These are phyloP conservation scores for Acacia confusa DNA, from an alignment of 306 rosid species.

Conservation along the genomic window DNA sequence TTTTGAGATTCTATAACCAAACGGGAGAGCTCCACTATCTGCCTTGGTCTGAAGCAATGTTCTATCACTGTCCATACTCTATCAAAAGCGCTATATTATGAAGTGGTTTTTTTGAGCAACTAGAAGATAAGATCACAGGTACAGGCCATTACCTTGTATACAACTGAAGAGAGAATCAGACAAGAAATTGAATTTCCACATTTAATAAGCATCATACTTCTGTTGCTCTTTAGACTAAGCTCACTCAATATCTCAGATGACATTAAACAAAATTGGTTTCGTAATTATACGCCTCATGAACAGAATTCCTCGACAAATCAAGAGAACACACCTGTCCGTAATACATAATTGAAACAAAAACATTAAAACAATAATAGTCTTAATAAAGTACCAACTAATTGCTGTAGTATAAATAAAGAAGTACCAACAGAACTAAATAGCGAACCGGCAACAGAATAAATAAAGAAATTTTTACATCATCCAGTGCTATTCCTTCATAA, in stretches of 20 bases:
- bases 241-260: neutral
- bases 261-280: neutral
- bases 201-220: conserved; percentile 16
- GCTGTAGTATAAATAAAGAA: neutral
- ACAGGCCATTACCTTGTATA: conserved; percentile 32
- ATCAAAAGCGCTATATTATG: neutral
- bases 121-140: neutral
- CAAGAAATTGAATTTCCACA: conserved; percentile 18
- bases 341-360: neutral
- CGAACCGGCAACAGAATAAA: neutral
- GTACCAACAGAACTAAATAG: no score
- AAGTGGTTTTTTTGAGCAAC: neutral
- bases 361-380: neutral
- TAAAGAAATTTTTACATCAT: no score
- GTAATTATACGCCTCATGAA: neutral
- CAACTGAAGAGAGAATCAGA: conserved; percentile 18
- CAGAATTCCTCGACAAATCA: neutral
- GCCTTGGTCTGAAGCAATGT: conserved; percentile 24
- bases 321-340: neutral
- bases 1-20: conserved; percentile 23
- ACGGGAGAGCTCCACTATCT: conserved; percentile 14
- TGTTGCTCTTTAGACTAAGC: neutral
- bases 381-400: neutral
- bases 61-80: neutral
- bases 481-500: no score